These are phyloP conservation scores for Puccinia hordei DNA, from an alignment of 1,284 basidiomycete species.

Conservation along the genomic window DNA sequence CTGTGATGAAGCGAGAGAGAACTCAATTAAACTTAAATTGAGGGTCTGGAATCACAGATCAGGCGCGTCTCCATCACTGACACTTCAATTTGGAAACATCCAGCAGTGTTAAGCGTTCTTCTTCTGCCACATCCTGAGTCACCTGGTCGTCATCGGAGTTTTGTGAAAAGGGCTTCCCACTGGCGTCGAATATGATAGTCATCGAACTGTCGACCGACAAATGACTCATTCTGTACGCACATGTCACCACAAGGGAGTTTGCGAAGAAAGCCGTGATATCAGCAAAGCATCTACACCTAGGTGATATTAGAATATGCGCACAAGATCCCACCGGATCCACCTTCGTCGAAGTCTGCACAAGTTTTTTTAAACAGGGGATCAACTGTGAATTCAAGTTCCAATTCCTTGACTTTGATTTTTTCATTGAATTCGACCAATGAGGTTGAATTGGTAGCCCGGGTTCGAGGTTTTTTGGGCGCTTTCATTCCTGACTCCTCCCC, in stretches of 20 bases:
- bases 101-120: conserved; percentile 54
- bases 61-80: conserved; percentile 51
- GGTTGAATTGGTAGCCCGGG: conserved; percentile 47
- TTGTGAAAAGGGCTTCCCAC: conserved; percentile 58
- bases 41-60: too few species aligned
- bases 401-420: conserved; percentile 75
- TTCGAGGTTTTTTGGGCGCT: conserved; percentile 63
- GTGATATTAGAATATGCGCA: conserved; percentile 53
- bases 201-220: conserved; percentile 76
- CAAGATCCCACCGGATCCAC: conserved; percentile 78
- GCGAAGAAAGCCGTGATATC: conserved; percentile 78
- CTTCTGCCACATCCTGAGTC: conserved; percentile 71
- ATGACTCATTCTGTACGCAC: conserved; percentile 61
- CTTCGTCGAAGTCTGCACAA: conserved; percentile 97
- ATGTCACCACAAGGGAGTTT: conserved; percentile 62
- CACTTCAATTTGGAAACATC: conserved; percentile 62
- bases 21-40: neutral
- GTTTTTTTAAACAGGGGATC: conserved; percentile 98
- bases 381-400: conserved; percentile 90
- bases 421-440: conserved; percentile 77
- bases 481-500: conserved; percentile 63
- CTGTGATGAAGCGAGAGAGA: conserved; percentile 51
- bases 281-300: neutral
- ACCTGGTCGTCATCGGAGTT: conserved; percentile 62
- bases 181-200: conserved; percentile 92